Conservation (phyloP, 805 yeast genomes). For the Ogataea sp. region DNA sequence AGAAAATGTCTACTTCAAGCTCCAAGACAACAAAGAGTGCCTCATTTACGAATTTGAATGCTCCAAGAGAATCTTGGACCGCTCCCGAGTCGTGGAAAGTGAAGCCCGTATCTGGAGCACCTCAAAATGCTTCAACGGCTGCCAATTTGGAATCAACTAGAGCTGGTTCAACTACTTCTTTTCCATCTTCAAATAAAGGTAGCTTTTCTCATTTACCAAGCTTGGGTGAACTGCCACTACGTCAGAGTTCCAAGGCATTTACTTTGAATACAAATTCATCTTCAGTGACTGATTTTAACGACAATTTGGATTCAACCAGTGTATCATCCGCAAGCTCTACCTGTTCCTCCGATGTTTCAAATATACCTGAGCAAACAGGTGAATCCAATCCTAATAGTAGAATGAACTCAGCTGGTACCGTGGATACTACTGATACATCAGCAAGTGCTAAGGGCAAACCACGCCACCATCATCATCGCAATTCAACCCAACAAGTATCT, state of each 20-base stretch:
- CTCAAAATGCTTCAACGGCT: not conserved
- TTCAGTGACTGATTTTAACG: not conserved
- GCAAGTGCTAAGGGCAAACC: not conserved
- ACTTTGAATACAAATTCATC: not conserved
- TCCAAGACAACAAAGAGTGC: conserved; percentile 20
- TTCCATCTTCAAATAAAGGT: too few species aligned
- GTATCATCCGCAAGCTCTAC: not conserved
- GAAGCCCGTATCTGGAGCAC: conserved; percentile 16
- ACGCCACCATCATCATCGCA: conserved; percentile 4
- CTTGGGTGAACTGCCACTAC: not conserved
- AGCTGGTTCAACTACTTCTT: too few species aligned
- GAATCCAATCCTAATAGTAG: not conserved
- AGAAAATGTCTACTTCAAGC: conserved; percentile 16
- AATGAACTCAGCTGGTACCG: conserved; percentile 1
- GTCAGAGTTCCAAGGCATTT: not conserved
- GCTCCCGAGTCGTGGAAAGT: conserved; percentile 63
- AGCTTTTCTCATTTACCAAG: not conserved
- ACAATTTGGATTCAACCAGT: not conserved
- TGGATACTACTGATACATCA: conserved; percentile 7
- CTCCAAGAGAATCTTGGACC: conserved; percentile 28
- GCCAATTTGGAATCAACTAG: not conserved
- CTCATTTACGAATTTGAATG: conserved; percentile 14
- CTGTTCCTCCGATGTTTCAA: not conserved
- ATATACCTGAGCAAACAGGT: not conserved
- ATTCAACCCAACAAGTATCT: not conserved